phyloP scores from a whole-genome alignment of 1,284 basidiomycete species.

The Trametes polyzona region DNA sequence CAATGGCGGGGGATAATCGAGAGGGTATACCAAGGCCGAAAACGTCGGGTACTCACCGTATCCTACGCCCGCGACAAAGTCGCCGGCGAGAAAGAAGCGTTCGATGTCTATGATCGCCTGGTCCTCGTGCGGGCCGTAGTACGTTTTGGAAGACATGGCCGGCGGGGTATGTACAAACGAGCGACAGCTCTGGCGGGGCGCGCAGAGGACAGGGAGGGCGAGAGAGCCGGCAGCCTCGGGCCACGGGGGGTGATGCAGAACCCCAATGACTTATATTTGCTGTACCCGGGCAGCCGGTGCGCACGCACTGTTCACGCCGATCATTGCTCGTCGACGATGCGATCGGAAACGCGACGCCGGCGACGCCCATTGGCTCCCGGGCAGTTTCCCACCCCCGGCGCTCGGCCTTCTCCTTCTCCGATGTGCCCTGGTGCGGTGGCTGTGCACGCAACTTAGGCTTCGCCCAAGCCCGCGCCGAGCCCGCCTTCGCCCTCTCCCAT shows the following conservation, averaged over 20 bases:
- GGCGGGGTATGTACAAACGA: slow-evolving; percentile 10
- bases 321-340: not conserved
- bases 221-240: not conserved
- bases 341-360: slow-evolving; percentile 9
- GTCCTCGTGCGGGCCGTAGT: slow-evolving; percentile 23
- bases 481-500: not conserved
- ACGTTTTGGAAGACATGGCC: slow-evolving; percentile 13
- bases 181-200: slow-evolving; percentile 8
- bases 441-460: not conserved
- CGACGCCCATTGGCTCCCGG: not conserved
- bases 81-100: slow-evolving; percentile 28
- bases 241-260: not conserved
- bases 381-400: not conserved
- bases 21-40: no score
- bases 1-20: no score
- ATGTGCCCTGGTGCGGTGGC: no score
- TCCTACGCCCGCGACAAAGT: slow-evolving; percentile 25
- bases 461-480: not conserved
- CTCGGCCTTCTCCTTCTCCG: not conserved
- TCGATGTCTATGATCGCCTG: slow-evolving; percentile 21
- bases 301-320: not conserved
- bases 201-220: slow-evolving; percentile 14
- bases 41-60: slow-evolving; percentile 23
- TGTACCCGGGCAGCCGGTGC: not conserved
- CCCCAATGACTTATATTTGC: slow-evolving; percentile 10